A percentile compares a stretch with the other conserved stretches of the same genome.
Evolutionary conservation across 768 basidiomycete genomes (phyloP).

Genomic region (Leccinellum rugosiceps): DNA sequence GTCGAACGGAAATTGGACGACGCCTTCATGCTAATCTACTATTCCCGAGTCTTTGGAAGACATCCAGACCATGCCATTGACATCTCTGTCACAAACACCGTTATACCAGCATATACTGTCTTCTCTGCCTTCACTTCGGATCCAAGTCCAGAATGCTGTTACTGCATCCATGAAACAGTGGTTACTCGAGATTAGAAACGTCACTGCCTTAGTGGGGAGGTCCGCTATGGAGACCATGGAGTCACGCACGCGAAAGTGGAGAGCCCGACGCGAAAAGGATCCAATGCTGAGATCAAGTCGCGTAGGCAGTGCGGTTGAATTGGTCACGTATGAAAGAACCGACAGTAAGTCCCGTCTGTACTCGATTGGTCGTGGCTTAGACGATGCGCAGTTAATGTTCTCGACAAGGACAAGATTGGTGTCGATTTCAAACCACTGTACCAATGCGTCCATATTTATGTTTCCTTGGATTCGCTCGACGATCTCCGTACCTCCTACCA

Average conservation of each 20-base stretch:
- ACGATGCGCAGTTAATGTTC: constrained; percentile 64
- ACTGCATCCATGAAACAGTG: constrained; percentile 96
- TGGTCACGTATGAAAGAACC: constrained; percentile 88
- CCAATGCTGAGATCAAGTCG: constrained; percentile 69
- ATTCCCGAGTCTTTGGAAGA: constrained; percentile 84
- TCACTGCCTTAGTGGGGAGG: constrained; percentile 79
- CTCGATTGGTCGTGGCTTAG: constrained; percentile 4
- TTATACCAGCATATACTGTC: constrained; percentile 90
- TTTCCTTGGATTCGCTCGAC: constrained; percentile 83
- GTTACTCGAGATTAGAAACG: constrained; percentile 91
- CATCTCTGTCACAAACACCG: constrained; percentile 86
- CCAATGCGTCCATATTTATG: constrained; percentile 96
- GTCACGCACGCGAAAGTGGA: constrained; percentile 76
- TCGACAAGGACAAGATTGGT: constrained; percentile 84
- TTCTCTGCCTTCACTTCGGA: constrained; percentile 85
- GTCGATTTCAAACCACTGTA: constrained; percentile 95
- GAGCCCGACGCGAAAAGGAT: constrained; percentile 79
- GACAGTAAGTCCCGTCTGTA: constrained; percentile 64
- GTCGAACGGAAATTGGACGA: constrained; percentile 30
- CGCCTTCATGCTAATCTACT: constrained; percentile 31
- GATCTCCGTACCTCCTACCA: constrained; percentile 92
- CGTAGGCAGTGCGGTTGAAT: constrained; percentile 89
- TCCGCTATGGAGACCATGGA: constrained; percentile 92
- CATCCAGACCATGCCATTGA: constrained; percentile 85
- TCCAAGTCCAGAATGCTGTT: constrained; percentile 89